A percentile compares a stretch with the other conserved stretches of the same genome.
phyloP scores from a whole-genome alignment of 441 rosid species.

The Arabidopsis hybrid region DNA sequence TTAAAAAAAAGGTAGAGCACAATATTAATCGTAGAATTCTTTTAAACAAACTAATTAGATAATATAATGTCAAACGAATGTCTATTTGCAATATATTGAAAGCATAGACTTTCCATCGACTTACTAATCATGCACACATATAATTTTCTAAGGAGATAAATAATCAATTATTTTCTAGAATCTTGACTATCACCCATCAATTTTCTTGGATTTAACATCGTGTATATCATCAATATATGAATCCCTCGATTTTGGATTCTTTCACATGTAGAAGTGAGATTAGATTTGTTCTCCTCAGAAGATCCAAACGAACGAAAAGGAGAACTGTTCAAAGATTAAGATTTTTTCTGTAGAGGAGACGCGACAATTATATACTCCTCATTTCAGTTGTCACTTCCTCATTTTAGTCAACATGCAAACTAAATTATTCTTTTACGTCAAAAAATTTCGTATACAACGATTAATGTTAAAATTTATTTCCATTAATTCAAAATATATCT shows the following conservation, averaged over 20 bases:
- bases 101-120: background rate
- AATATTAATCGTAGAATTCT: background rate
- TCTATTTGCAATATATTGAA: background rate
- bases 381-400: too few relatives aligned
- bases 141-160: constrained; percentile 9
- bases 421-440: too few relatives aligned
- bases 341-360: constrained; percentile 2
- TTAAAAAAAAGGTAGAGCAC: background rate
- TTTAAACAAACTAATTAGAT: background rate
- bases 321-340: constrained; percentile 12
- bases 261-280: constrained; percentile 22
- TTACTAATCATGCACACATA: constrained; percentile 19
- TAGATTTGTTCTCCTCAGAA: constrained; percentile 33
- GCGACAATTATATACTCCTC: too few relatives aligned
- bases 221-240: background rate
- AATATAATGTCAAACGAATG: background rate
- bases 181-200: constrained; percentile 12
- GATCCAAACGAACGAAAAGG: constrained; percentile 28
- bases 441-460: too few relatives aligned
- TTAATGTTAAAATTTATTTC: too few relatives aligned
- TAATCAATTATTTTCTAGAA: constrained; percentile 17
- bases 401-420: too few relatives aligned
- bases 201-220: constrained; percentile 18
- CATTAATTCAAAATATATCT: too few relatives aligned
- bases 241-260: background rate